Conservation (phyloP, 1,284 basidiomycete species). For the Sparassis latifolia region DNA sequence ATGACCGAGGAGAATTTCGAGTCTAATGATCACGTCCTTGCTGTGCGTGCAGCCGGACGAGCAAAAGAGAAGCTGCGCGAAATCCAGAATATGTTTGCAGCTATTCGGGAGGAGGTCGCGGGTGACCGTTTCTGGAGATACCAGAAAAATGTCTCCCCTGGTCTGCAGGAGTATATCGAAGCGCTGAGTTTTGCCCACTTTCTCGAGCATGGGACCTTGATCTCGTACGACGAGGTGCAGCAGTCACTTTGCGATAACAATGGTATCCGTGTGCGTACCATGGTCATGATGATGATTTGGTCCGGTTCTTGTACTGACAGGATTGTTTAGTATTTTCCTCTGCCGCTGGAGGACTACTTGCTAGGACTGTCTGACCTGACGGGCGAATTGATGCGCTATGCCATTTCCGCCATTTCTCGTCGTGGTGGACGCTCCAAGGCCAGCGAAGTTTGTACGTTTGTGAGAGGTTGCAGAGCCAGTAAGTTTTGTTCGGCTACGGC, state of each 20-base stretch:
- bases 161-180: slow-evolving; percentile 91
- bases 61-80: slow-evolving; percentile 67
- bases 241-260: slow-evolving; percentile 49
- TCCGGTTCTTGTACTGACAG: not conserved
- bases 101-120: slow-evolving; percentile 57
- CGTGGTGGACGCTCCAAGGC: slow-evolving; percentile 70
- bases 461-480: slow-evolving; percentile 76
- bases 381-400: slow-evolving; percentile 95
- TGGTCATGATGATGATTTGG: not conserved
- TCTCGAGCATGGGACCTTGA: slow-evolving; percentile 65
- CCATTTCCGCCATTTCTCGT: slow-evolving; percentile 71
- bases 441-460: slow-evolving; percentile 68
- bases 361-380: slow-evolving; percentile 92
- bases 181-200: slow-evolving; percentile 88
- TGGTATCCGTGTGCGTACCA: slow-evolving; percentile 50
- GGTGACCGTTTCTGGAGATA: slow-evolving; percentile 80
- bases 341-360: slow-evolving; percentile 80
- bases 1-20: slow-evolving; percentile 44
- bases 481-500: slow-evolving; percentile 18
- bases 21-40: slow-evolving; percentile 20
- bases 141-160: slow-evolving; percentile 69
- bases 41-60: slow-evolving; percentile 43
- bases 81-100: slow-evolving; percentile 61
- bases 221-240: slow-evolving; percentile 70
- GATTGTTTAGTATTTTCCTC: slow-evolving; percentile 51